Evolutionary conservation across 2,329 filamentous ascomycete species (phyloP).

Genomic region (Epichloe sibirici): DNA sequence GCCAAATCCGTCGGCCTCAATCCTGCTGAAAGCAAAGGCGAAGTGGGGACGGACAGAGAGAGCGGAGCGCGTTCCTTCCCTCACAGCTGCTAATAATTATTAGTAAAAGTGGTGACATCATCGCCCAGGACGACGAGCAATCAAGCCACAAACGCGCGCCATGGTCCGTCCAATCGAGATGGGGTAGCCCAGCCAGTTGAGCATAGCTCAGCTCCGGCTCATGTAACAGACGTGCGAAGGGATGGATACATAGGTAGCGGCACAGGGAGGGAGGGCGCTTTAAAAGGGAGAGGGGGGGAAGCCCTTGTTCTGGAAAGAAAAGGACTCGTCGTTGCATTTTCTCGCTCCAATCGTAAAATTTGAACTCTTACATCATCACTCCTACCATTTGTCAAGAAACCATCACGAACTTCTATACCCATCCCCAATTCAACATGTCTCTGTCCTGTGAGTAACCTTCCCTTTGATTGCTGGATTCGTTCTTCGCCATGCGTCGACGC

Average conservation of each 20-base stretch:
- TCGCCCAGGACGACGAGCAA: constrained; percentile 10
- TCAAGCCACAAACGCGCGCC: constrained; percentile 3
- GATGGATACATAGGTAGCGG: not conserved
- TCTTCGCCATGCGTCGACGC: no score
- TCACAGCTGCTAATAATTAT: not conserved
- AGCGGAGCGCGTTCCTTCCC: not conserved
- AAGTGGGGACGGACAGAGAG: not conserved
- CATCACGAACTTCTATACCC: not conserved
- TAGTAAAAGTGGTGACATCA: constrained; percentile 21
- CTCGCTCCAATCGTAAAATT: not conserved
- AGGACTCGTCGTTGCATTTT: not conserved
- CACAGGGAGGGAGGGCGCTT: not conserved
- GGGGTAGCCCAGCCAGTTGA: not conserved
- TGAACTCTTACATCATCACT: not conserved
- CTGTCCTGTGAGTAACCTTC: constrained; percentile 38
- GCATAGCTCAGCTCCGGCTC: not conserved
- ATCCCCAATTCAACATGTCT: constrained; percentile 34
- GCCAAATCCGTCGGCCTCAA: not conserved
- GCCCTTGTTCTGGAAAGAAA: not conserved
- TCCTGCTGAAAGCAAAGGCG: not conserved
- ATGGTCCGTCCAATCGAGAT: constrained; percentile 14
- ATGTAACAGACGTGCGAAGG: not conserved
- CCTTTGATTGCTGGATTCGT: no score
- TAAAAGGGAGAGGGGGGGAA: constrained; percentile 4
- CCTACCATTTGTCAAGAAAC: not conserved